Evolutionary conservation across 257 asterid species (phyloP).

Genomic region (Capsicum baccatum): DNA sequence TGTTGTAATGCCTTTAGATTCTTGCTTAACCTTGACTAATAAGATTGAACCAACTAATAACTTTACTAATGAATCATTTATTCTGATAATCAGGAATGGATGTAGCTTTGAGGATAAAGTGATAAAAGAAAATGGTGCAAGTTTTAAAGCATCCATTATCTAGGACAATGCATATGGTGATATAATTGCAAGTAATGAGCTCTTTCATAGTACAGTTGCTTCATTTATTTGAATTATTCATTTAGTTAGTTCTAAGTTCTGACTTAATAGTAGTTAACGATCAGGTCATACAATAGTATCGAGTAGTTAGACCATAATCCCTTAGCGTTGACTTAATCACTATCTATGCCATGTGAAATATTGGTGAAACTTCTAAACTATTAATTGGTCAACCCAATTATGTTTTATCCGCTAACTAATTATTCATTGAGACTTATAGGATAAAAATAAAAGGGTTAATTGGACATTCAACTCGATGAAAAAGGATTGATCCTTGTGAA

Average conservation of each 20-base stretch:
- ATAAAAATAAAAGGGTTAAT: not conserved
- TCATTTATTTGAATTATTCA: not conserved
- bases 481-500: slow-evolving; percentile 12
- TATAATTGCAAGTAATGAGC: slow-evolving; percentile 73
- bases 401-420: not conserved
- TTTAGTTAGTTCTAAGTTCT: not conserved
- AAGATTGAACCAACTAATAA: slow-evolving; percentile 39
- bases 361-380: not conserved
- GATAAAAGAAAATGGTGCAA: slow-evolving; percentile 72
- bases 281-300: not conserved
- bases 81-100: slow-evolving; percentile 74
- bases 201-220: slow-evolving; percentile 25
- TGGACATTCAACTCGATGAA: not conserved
- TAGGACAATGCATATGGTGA: slow-evolving; percentile 57
- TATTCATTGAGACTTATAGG: not conserved
- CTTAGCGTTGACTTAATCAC: not conserved
- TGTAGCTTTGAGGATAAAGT: slow-evolving; percentile 85
- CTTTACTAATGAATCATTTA: slow-evolving; percentile 54
- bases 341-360: not conserved
- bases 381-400: not conserved
- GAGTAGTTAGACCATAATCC: not conserved
- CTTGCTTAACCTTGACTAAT: slow-evolving; percentile 64
- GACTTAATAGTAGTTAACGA: not conserved
- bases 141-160: slow-evolving; percentile 76
- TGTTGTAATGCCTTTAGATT: slow-evolving; percentile 77